These are phyloP conservation scores for Alternaria sp. DNA, from an alignment of 2,329 filamentous ascomycete genomes.

Conservation along the genomic window DNA sequence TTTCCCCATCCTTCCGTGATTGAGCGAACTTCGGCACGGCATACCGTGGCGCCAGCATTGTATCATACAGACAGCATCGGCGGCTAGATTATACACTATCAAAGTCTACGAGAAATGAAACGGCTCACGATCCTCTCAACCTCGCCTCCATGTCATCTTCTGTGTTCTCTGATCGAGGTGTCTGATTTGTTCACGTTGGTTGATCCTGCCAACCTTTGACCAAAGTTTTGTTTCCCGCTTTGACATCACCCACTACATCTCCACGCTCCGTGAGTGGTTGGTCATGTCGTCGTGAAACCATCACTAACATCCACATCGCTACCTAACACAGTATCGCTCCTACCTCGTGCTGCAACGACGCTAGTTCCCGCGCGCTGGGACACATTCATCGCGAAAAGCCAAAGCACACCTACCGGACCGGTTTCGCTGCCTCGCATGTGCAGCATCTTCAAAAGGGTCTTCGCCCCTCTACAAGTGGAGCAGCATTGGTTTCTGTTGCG, in stretches of 20 bases:
- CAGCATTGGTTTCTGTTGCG: neutral
- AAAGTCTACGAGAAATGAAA: constrained; percentile 20
- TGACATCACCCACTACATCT: constrained; percentile 13
- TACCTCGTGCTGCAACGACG: constrained; percentile 15
- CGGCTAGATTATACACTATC: constrained; percentile 25
- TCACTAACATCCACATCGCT: constrained; percentile 23
- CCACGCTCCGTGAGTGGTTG: constrained; percentile 20
- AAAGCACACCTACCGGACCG: constrained; percentile 9
- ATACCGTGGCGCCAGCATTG: constrained; percentile 22
- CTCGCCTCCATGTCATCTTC: neutral
- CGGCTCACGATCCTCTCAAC: constrained; percentile 12
- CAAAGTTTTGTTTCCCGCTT: constrained; percentile 9
- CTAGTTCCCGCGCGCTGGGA: constrained; percentile 11
- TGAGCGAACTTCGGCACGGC: constrained; percentile 15
- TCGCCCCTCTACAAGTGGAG: neutral
- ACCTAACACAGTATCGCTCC: constrained; percentile 18
- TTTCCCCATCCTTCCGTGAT: constrained; percentile 22
- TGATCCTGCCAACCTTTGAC: constrained; percentile 3
- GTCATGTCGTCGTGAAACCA: constrained; percentile 12
- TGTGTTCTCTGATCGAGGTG: constrained; percentile 4
- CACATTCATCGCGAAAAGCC: constrained; percentile 2
- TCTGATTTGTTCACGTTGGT: neutral
- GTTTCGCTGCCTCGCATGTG: constrained; percentile 7
- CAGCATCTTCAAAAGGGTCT: neutral
- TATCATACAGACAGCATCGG: constrained; percentile 22